phyloP scores from a whole-genome alignment of 2,329 filamentous ascomycete species.

The Ophiosphaerella korrae region DNA sequence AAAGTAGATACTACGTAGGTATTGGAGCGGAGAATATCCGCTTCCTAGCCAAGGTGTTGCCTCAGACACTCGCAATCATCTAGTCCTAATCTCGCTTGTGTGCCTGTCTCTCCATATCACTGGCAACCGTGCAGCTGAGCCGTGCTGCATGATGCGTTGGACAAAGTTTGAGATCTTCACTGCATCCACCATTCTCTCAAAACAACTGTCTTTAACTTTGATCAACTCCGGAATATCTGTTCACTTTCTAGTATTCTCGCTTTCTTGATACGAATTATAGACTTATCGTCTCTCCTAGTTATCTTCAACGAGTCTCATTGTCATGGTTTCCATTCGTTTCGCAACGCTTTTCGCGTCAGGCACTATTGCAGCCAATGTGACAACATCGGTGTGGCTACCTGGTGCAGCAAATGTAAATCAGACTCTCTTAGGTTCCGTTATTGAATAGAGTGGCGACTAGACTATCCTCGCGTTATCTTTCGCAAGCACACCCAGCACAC shows the following conservation, averaged over 20 bases:
- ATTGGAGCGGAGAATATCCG: no score
- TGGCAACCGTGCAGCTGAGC: slow-evolving; percentile 16
- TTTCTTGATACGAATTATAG: no score
- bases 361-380: slow-evolving; percentile 28
- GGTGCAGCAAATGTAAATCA: slow-evolving; percentile 12
- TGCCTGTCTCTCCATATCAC: slow-evolving; percentile 4
- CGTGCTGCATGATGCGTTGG: slow-evolving; percentile 20
- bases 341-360: slow-evolving; percentile 25
- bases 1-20: no score
- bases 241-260: no score
- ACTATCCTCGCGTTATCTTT: slow-evolving; percentile 24
- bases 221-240: no score
- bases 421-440: slow-evolving; percentile 27
- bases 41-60: no score
- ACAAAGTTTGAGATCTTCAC: slow-evolving; percentile 7
- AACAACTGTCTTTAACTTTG: background rate
- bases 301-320: background rate
- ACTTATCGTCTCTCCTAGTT: no score
- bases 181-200: background rate
- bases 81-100: background rate
- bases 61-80: background rate
- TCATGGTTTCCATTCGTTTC: slow-evolving; percentile 30
- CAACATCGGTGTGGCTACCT: slow-evolving; percentile 37
- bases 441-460: slow-evolving; percentile 23
- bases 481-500: background rate